Percentiles rank a stretch among this genome's conserved stretches.
Evolutionary conservation across 106 monocot species (phyloP).

Genomic region (Phalaenopsis aphrodite): DNA sequence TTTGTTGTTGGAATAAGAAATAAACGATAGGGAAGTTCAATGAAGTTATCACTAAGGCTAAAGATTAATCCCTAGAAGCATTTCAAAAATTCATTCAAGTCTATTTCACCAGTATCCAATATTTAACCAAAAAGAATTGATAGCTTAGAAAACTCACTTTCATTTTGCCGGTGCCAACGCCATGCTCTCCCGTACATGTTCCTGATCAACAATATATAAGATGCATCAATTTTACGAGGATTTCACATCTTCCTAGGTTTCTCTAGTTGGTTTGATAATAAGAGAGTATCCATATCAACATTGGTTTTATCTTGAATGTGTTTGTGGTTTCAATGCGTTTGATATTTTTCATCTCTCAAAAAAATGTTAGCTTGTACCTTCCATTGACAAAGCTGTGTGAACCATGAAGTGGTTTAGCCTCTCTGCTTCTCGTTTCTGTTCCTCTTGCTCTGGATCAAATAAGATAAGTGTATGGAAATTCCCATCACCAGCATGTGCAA

Average conservation of each 20-base stretch:
- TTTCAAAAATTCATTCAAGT: too few species aligned
- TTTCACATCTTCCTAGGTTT: neutral
- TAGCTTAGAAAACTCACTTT: conserved; percentile 47
- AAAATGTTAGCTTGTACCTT: conserved; percentile 38
- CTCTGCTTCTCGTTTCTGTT: conserved; percentile 79
- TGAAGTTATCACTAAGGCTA: too few species aligned
- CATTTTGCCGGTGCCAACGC: conserved; percentile 96
- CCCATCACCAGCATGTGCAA: conserved; percentile 99
- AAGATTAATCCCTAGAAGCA: too few species aligned
- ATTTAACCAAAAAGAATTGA: neutral
- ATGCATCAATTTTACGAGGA: neutral
- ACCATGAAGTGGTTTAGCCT: conserved; percentile 88
- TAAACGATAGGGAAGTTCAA: too few species aligned
- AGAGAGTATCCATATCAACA: neutral
- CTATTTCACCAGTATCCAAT: too few species aligned
- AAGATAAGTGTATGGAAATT: conserved; percentile 89
- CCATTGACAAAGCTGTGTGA: conserved; percentile 86
- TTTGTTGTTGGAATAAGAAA: too few species aligned
- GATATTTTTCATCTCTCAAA: neutral
- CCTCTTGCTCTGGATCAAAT: conserved; percentile 81
- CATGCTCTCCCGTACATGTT: conserved; percentile 95
- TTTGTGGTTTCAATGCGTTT: neutral
- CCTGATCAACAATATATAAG: conserved; percentile 30
- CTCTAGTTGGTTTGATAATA: neutral
- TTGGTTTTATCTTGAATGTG: neutral